Evolutionary conservation across 2,329 filamentous ascomycete genomes (phyloP).

Genomic region (Eutypa lata): DNA sequence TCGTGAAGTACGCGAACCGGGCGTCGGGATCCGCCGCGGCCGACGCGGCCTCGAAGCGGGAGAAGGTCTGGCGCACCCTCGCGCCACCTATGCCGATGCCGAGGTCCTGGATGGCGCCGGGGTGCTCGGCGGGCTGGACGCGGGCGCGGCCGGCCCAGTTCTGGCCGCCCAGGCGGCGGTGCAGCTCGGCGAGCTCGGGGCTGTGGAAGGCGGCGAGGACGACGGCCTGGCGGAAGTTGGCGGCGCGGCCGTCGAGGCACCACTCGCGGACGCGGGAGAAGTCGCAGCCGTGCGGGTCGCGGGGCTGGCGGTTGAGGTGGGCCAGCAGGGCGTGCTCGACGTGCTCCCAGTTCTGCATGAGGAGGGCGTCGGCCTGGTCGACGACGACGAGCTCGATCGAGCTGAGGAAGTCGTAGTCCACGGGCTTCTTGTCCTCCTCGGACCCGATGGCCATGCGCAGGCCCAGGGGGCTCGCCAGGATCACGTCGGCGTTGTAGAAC

Average conservation of each 20-base stretch:
- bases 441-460: slow-evolving; percentile 87
- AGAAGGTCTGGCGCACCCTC: slow-evolving; percentile 82
- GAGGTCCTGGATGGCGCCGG: slow-evolving; percentile 70
- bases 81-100: slow-evolving; percentile 54
- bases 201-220: slow-evolving; percentile 80
- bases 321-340: slow-evolving; percentile 89
- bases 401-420: slow-evolving; percentile 86
- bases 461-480: slow-evolving; percentile 85
- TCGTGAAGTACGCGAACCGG: slow-evolving; percentile 87
- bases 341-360: slow-evolving; percentile 99
- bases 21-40: slow-evolving; percentile 78
- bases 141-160: slow-evolving; percentile 81
- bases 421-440: slow-evolving; percentile 63
- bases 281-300: slow-evolving; percentile 87
- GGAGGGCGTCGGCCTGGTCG: slow-evolving; percentile 87
- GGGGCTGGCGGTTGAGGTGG: slow-evolving; percentile 86
- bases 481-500: slow-evolving; percentile 95
- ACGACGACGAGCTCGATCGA: slow-evolving; percentile 89
- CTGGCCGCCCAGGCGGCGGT: slow-evolving; percentile 65
- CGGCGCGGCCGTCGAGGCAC: slow-evolving; percentile 88
- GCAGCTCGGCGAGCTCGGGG: slow-evolving; percentile 80
- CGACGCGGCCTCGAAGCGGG: slow-evolving; percentile 71
- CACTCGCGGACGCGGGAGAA: slow-evolving; percentile 85
- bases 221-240: slow-evolving; percentile 80
- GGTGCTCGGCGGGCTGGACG: slow-evolving; percentile 64